Evolutionary conservation across 1,284 basidiomycete genomes (phyloP), one percentile per base, ranked within the genome.

Genomic region (Limonomyces culmigenus): DNA sequence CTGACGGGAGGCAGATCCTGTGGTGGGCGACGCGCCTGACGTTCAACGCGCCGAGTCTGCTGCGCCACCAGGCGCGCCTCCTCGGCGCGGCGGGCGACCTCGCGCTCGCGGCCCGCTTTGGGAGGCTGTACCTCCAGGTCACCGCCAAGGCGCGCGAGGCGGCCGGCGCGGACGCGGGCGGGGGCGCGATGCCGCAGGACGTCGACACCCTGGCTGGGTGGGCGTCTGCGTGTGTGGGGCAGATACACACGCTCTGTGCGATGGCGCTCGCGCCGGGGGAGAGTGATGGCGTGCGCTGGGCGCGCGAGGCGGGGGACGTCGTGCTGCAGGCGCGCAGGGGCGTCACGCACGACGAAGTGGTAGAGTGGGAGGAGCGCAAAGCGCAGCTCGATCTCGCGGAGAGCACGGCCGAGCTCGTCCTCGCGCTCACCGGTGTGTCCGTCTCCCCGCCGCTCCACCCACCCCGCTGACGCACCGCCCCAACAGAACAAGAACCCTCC

Each of bases 21-120:
- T 91, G 87, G 80, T 89, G 87, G 85, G 78, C 86, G 2, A 89
- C 85, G 6, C 74, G 77, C 14, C 66, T 88, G 16, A 95, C 89
- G 0, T 93, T 95, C 62, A 89, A 93, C 49, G 91, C 85, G 1
- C 78, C 79, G 44, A 70, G 74, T 5, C 61, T 93, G 12, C 68
- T 86, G 39, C 75, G 89, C 0, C 84, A 92, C 52, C 76, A 93
- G 61, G 70, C 73, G 12, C 74, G 76, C 1, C 55, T 91, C 0
- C 59, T 84, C 5, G 67, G 74, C 35, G 63, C 75, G 4, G 63
- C 70, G 0, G 76, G 75, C 3, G 76, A 84, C 41, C 53, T 60
- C 5, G 49, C 60, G 6, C 69, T 89, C 17, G 85, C 88, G 2
- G 73, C 70, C 43, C 72, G 83, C 20, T 80, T 78, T 0, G 63